phyloP scores from a whole-genome alignment of 495 filamentous ascomycete genomes.

The Xylaria cubensis region DNA sequence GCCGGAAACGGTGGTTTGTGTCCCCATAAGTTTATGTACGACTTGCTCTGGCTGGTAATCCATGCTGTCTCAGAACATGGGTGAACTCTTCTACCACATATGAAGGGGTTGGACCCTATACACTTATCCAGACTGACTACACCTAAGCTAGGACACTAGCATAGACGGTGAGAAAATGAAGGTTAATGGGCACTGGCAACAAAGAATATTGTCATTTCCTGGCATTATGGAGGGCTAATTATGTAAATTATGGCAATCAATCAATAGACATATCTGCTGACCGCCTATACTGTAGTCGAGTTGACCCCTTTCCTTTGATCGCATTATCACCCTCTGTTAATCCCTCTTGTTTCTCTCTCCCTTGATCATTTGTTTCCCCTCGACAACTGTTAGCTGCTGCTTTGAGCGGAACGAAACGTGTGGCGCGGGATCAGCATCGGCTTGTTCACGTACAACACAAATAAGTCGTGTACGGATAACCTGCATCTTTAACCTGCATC shows the following conservation, averaged over 20 bases:
- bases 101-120: conserved; percentile 23
- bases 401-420: conserved; percentile 23
- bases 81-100: conserved; percentile 4
- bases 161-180: conserved; percentile 18
- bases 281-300: conserved; percentile 9
- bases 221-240: conserved; percentile 16
- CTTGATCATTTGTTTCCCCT: background rate
- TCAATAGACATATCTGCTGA: background rate
- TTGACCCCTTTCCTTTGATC: conserved; percentile 13
- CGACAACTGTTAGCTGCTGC: background rate
- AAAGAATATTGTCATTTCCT: conserved; percentile 2
- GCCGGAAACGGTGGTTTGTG: conserved; percentile 10
- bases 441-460: conserved; percentile 3
- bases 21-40: conserved; percentile 22
- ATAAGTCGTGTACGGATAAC: conserved; percentile 15
- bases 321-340: background rate
- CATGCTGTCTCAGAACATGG: conserved; percentile 22
- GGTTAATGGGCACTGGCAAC: conserved; percentile 1
- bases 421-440: conserved; percentile 24
- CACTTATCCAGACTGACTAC: background rate
- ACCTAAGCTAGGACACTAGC: background rate
- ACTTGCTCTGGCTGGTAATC: conserved; percentile 9
- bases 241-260: background rate
- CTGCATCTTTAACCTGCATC: conserved; percentile 20
- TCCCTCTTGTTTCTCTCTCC: background rate